These are phyloP conservation scores for Gossypium longicalyx DNA, from an alignment of 345 rosid species.

Conservation along the genomic window DNA sequence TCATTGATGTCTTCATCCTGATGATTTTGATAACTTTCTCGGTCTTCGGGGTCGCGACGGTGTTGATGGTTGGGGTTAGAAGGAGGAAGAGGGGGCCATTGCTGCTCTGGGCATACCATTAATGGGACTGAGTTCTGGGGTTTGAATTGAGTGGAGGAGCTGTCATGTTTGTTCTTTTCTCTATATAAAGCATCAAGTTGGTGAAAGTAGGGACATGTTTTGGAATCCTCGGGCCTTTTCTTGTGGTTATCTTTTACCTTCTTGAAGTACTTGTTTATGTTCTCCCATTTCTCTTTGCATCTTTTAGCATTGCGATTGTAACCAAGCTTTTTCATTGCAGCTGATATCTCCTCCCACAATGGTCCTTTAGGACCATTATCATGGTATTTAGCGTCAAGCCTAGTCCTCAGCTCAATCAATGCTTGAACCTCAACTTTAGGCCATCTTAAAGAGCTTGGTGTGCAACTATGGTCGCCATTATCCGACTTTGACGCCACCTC, in stretches of 20 bases:
- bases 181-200: slow-evolving; percentile 62
- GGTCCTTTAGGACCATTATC: slow-evolving; percentile 67
- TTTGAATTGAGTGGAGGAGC: slow-evolving; percentile 25
- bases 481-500: slow-evolving; percentile 21
- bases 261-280: slow-evolving; percentile 80
- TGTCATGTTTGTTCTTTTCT: slow-evolving; percentile 41
- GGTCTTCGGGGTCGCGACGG: slow-evolving; percentile 22
- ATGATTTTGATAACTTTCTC: slow-evolving; percentile 28
- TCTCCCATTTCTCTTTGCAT: slow-evolving; percentile 85
- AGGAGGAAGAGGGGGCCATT: slow-evolving; percentile 59
- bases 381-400: slow-evolving; percentile 38
- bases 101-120: slow-evolving; percentile 69
- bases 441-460: slow-evolving; percentile 46
- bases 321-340: slow-evolving; percentile 59
- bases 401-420: slow-evolving; percentile 40
- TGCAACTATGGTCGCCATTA: slow-evolving; percentile 22
- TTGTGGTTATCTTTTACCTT: slow-evolving; percentile 72
- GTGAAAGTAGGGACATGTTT: slow-evolving; percentile 75
- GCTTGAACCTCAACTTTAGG: slow-evolving; percentile 48
- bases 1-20: slow-evolving; percentile 36
- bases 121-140: slow-evolving; percentile 47
- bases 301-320: slow-evolving; percentile 61
- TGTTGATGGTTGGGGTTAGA: slow-evolving; percentile 5
- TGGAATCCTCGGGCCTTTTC: slow-evolving; percentile 68
- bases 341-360: slow-evolving; percentile 67